phyloP scores from a whole-genome alignment of 2,329 filamentous ascomycete species.

The Grosmannia clavigera region DNA sequence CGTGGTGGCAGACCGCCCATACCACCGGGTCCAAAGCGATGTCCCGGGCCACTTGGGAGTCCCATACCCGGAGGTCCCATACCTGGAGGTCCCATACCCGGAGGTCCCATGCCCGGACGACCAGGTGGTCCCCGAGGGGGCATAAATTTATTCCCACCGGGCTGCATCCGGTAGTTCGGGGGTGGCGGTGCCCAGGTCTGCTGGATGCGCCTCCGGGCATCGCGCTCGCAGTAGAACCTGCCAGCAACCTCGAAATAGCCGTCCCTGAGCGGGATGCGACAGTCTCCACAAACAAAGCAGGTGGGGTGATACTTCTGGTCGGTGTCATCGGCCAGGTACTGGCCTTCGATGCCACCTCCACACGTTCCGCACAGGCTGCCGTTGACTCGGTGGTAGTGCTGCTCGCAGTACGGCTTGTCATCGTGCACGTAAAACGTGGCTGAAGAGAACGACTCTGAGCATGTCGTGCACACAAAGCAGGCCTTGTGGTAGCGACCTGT shows the following conservation, averaged over 20 bases:
- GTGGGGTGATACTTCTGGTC: constrained; percentile 71
- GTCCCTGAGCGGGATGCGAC: constrained; percentile 58
- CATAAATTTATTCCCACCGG: neutral
- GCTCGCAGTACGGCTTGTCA: constrained; percentile 80
- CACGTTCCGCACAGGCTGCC: constrained; percentile 74
- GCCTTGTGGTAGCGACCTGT: constrained; percentile 91
- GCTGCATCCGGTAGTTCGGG: neutral
- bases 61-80: neutral
- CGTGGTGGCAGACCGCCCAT: constrained; percentile 4
- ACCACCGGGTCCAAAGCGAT: neutral
- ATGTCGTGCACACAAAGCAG: constrained; percentile 86
- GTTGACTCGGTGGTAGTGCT: constrained; percentile 87
- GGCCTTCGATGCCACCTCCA: constrained; percentile 77
- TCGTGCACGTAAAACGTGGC: constrained; percentile 85
- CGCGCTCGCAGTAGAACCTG: constrained; percentile 71
- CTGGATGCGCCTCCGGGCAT: constrained; percentile 51
- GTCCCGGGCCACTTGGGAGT: neutral
- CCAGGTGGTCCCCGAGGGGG: neutral
- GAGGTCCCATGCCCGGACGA: neutral
- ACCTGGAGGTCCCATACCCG: neutral
- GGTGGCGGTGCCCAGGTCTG: constrained; percentile 4
- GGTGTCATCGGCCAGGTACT: constrained; percentile 75
- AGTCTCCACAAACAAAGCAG: constrained; percentile 78
- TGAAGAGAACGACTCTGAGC: constrained; percentile 67
- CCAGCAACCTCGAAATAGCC: constrained; percentile 88